Evolutionary conservation across 108 stramenopile species (phyloP), one percentile per base, ranked within the genome.

Genomic region (Pseudonitzschia multiseries): DNA sequence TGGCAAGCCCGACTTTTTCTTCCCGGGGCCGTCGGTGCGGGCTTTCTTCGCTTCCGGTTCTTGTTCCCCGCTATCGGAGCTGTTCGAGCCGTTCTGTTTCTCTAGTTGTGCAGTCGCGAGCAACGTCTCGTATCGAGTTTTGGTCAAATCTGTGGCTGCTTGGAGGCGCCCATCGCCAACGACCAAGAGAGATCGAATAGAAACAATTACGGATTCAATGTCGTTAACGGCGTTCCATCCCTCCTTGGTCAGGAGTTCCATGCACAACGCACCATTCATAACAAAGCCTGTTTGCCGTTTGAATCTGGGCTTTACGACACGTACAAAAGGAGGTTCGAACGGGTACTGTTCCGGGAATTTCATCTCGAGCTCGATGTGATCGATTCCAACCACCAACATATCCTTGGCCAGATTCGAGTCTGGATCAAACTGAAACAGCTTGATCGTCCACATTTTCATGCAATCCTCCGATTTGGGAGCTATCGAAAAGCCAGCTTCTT

Each of bases 151-250:
- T 28, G 71, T 69, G 0, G 90, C 93, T 14, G 90, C 89, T 66
- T 89, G 73, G 21, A 94, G 67, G 14, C 93, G 81, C 14, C 93
- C 96, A 68, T 96, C 91, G 0, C 96, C 96, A 41, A 96, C 93
- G 51, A 95, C 96, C 76, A 96, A 80, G 29, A 95, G 87, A 31
- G 89, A 91, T 48, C 96, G 91, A 56, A 96, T 84, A 27, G 87
- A 88, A 14, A 96, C 96, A 78, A 96, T 94, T 66, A 96, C 96
- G 80, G 79, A 84, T 63, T 96, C 96, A 77, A 96, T 96, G 68
- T 96, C 96, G 69, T 96, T 96, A 57, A 94, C 84, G 9, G 96
- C 93, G 59, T 94, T 96, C 96, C 96, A 96, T 41, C 96, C 96
- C 54, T 96, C 89, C 46, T 91, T 94, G 40, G 94, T 96, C 52